Base-by-base conservation (phyloP, 257 asterid genomes). In the Solanum piurae region DNA sequence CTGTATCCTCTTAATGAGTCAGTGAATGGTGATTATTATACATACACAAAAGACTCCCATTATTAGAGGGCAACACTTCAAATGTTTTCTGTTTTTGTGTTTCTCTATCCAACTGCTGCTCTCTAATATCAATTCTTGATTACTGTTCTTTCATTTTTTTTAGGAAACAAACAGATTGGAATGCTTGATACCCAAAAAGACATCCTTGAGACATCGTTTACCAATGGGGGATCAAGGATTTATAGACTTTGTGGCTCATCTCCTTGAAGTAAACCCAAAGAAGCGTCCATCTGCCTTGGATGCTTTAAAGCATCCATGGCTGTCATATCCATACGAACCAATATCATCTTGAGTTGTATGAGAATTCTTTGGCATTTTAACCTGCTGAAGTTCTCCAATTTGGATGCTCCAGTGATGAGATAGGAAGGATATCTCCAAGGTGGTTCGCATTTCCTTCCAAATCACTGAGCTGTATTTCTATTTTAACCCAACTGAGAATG, bases 221-320 rank as follows among this genome's bases (percentile, higher is more conserved):
- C 99, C 99, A 72, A 97, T 97, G 99, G 99, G 98, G 75, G 98
- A 97, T 89, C 99, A 97, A 91, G 98, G 99, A 34, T 97, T 97
- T 91, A 93, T 95, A 3, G 98, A 95, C 91, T 97, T 95, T 55
- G 98, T 94, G 88, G 93, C 89, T 90, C 94, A 95, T 92, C 93
- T 97, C 71, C 98, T 97, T 9, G 98, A 97, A 91, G 91, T 94
- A 44, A 93, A 95, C 93, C 99, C 98, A 13, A 89, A 90, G 83
- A 95, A 92, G 90, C 93, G 99, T 73, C 99, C 98, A 34, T 94
- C 99, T 83, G 99, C 98, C 37, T 87, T 96, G 38, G 98, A 96
- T 88, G 98, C 99, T 88, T 92, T 97, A 44, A 97, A 95, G 89
- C 98, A 96, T 85, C 98, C 99, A 25, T 96, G 99, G 99, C 90